Conservation (phyloP, 2,329 filamentous ascomycete genomes). For the Clarireedia sp. region DNA sequence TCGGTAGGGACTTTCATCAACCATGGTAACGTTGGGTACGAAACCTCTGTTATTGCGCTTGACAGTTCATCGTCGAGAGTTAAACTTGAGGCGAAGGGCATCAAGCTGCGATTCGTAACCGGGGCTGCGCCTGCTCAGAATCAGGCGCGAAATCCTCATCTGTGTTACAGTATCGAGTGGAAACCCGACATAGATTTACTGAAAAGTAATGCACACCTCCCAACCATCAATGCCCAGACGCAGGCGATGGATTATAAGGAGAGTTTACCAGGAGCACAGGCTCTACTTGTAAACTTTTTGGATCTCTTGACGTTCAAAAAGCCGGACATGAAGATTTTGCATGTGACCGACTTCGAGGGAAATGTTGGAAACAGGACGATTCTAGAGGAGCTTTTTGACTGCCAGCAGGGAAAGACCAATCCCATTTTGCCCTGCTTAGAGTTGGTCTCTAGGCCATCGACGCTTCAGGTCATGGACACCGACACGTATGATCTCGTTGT, state of each 20-base stretch:
- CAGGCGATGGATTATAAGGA: not conserved
- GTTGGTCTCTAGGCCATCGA: too few relatives aligned
- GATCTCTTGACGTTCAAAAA: conserved; percentile 14
- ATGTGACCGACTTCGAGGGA: too few relatives aligned
- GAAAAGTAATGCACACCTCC: too few relatives aligned
- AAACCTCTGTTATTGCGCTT: not conserved
- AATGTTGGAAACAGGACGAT: too few relatives aligned
- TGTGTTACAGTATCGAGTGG: conserved; percentile 1
- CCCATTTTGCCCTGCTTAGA: too few relatives aligned
- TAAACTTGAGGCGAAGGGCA: not conserved
- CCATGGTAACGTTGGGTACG: not conserved
- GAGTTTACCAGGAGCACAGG: not conserved
- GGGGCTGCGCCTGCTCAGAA: not conserved
- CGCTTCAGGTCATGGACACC: too few relatives aligned
- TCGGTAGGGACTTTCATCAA: not conserved
- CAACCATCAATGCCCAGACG: too few relatives aligned
- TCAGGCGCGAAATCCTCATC: not conserved
- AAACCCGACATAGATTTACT: conserved; percentile 7
- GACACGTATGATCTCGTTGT: too few relatives aligned
- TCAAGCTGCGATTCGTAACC: not conserved
- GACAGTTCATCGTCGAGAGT: not conserved
- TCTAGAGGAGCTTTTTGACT: too few relatives aligned
- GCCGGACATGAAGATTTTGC: conserved; percentile 18
- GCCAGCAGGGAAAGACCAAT: too few relatives aligned
- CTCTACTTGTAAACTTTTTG: not conserved